Evolutionary conservation across 2,329 filamentous ascomycete species (phyloP), one percentile per base, ranked within the genome.

Genomic region (Aspergillus neoniger): DNA sequence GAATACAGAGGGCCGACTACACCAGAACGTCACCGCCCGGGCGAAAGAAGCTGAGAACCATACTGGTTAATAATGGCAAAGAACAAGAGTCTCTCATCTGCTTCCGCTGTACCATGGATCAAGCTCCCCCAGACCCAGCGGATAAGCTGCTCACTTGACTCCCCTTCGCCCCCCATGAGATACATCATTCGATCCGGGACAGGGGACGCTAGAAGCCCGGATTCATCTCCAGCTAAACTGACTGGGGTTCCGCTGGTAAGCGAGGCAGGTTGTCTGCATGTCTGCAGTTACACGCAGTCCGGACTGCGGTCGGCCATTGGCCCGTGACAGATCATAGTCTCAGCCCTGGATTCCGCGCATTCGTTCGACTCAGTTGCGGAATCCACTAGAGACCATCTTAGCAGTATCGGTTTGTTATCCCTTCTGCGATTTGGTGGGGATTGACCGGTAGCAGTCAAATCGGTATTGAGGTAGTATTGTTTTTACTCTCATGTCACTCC

Each of bases 81-180:
- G 52, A 25, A 21, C 23, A 15, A 30, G 52, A 55, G 52, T 55
- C 25, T 55, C 52, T 17, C 32, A 36, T 44, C 39, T 55, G 43
- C 48, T 49, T 58, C 61, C 58, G 62, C 61, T 62, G 63, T 63
- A 51, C 65, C 65, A 61, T 62, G 62, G 53, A 66, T 55, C 52
- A 49, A 48, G 47, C 57, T 58, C 60, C 66, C 51, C 58, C 36
- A 44, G 58, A 55, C 10, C 58, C 58, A 56, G 52, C 53, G 48
- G 52, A 55, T 55, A 17, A 21, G 39, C 44, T 59, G 58, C 44
- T 59, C 58, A 59, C 58, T 59, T 59, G 58, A 59, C 58, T 55
- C 55, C 44, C 36, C 28, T 55, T 59, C 36, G 58, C 58, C 52
- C 39, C 52, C 39, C 44, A 28, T 43, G 7, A 23, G 38, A 55